Evolutionary conservation across 192 early-diverging fungal species (phyloP), one percentile per base, ranked within the genome.

Genomic region (Dimargaris cristalligena): DNA sequence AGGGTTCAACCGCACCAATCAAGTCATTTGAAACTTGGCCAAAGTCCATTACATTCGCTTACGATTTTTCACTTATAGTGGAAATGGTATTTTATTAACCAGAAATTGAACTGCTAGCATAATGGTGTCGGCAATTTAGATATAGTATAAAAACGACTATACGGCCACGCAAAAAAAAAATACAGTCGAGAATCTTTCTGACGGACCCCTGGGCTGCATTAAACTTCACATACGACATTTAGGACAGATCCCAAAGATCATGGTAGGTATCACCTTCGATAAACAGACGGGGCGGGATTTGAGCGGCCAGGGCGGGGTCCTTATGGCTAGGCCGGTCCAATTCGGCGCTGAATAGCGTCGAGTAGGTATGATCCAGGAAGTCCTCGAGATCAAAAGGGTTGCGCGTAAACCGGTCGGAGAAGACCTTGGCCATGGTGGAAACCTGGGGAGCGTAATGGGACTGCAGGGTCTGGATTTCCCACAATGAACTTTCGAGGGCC

Each of bases 341-440:
- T 23, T 58, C 55, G 45, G 49, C 58, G 26, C 44, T 2, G 22
- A 60, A 26, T 25, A 52, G 25, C 10, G 82, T 86, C 1, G 71
- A 51, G 69, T 87, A 90, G 0, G 86, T 90, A 65, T 91, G 87
- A 64, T 99, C 96, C 71, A 97, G 76, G 70, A 95, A 99, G 67
- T 95, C 92, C 68, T 99, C 96, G 55, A 99, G 70, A 64, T 85
- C 78, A 64, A 89, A 99, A 30, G 72, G 67, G 3, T 87, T 85
- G 66, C 91, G 91, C 25, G 84, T 80, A 62, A 99, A 86, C 31
- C 87, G 84, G 59, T 95, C 88, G 66, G 79, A 74, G 51, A 97
- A 97, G 8, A 91, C 78, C 48, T 79, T 77, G 20, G 89, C 91
- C 50, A 99, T 66, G 0, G 85, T 86, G 0, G 90, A 78, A 4